Evolutionary conservation across 2,329 filamentous ascomycete species (phyloP), one percentile per base, ranked within the genome.

Genomic region (Claviceps sp.): DNA sequence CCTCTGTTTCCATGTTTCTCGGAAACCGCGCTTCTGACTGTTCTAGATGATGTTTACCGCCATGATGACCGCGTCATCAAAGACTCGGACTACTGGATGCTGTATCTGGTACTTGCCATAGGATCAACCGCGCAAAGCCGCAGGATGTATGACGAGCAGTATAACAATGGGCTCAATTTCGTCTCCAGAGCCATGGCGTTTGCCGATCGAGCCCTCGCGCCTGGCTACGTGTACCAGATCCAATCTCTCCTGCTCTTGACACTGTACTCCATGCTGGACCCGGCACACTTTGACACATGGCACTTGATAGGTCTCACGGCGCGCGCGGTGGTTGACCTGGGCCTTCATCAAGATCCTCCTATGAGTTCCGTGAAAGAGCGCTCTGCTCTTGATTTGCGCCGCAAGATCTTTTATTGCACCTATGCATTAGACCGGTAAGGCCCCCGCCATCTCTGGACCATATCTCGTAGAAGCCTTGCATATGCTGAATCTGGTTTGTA

Each of bases 241-340:
- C 90, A 95, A 65, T 89, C 89, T 0, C 74, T 97, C 22, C 69
- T 96, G 2, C 74, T 97, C 2, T 78, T 97, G 50, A 89, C 89
- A 0, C 82, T 95, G 60, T 97, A 95, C 65, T 84, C 91, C 3
- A 86, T 93, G 72, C 74, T 95, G 48, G 90, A 97, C 60, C 90
- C 91, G 2, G 80, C 84, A 43, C 89, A 94, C 63, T 96, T 95
- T 62, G 89, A 95, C 62, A 89, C 85, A 60, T 97, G 93, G 90
- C 90, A 93, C 57, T 70, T 96, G 56, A 87, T 96, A 52, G 93
- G 91, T 6, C 90, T 93, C 64, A 90, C 91, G 6, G 87, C 87
- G 42, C 81, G 91, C 53, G 87, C 89, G 5, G 82, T 91, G 62
- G 79, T 96, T 22, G 93, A 98, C 68, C 71, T 96, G 34, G 93